These are phyloP conservation scores for Cardiospermum halicacabum DNA, from an alignment of 345 rosid species.

Conservation along the genomic window DNA sequence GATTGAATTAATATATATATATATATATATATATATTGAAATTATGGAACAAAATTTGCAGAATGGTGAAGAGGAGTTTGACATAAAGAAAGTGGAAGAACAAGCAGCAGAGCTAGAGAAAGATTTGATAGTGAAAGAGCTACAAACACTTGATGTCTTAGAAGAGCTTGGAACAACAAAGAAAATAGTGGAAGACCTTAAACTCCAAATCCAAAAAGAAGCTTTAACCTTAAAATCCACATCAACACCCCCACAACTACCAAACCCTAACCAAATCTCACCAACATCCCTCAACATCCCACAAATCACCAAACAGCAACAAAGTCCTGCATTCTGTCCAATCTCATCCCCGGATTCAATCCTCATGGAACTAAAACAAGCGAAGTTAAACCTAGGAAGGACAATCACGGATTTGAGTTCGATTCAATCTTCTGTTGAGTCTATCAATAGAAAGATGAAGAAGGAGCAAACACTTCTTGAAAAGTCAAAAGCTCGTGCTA, in stretches of 20 bases:
- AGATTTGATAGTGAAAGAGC: constrained; percentile 85
- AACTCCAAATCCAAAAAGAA: constrained; percentile 79
- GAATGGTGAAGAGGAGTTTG: constrained; percentile 62
- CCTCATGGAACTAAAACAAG: constrained; percentile 82
- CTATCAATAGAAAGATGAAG: constrained; percentile 74
- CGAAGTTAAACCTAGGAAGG: constrained; percentile 76
- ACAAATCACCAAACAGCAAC: constrained; percentile 46
- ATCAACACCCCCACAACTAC: no score
- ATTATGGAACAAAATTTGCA: constrained; percentile 18
- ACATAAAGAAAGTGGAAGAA: constrained; percentile 88
- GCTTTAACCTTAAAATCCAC: constrained; percentile 65
- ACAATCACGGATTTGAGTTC: constrained; percentile 75
- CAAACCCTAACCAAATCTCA: constrained; percentile 35
- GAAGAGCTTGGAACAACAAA: constrained; percentile 89
- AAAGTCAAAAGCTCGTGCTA: constrained; percentile 36
- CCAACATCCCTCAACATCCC: constrained; percentile 38
- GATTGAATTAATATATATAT: no score
- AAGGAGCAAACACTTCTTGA: constrained; percentile 64
- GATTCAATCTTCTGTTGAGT: constrained; percentile 77
- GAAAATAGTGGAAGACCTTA: constrained; percentile 77
- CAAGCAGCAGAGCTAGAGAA: constrained; percentile 85
- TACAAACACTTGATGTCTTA: constrained; percentile 85
- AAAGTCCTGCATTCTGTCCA: constrained; percentile 33
- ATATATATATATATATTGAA: no score
- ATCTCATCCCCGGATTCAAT: constrained; percentile 66